These are phyloP conservation scores for Candida succiphila DNA, from an alignment of 805 yeast species.

Conservation along the genomic window DNA sequence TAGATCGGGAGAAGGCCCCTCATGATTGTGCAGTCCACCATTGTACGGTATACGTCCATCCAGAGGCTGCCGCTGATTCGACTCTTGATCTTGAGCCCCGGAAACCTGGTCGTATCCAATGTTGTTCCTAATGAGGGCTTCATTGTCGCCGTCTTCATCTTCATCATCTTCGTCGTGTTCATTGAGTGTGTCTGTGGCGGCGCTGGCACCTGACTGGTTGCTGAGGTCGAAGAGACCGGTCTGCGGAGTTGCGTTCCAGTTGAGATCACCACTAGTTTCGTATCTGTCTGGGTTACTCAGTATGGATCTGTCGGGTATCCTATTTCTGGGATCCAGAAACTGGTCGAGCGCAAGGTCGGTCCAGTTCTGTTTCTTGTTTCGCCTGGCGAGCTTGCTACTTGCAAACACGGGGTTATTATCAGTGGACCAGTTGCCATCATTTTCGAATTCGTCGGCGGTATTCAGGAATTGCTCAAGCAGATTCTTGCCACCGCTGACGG, in stretches of 20 bases:
- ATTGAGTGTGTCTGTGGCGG: no score
- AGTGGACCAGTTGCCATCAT: constrained; percentile 12
- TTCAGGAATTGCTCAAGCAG: constrained; percentile 18
- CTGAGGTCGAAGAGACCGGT: constrained; percentile 3
- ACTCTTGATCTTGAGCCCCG: constrained; percentile 4
- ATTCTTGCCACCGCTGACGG: constrained; percentile 10
- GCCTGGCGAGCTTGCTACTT: constrained; percentile 15
- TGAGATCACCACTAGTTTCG: no score
- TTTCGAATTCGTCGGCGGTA: constrained; percentile 17
- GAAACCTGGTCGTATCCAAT: no score
- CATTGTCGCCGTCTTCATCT: constrained; percentile 1
- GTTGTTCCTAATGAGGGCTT: no score
- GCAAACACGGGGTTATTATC: constrained; percentile 18
- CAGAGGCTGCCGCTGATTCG: neutral
- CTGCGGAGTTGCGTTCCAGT: no score
- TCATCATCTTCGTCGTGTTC: constrained; percentile 1
- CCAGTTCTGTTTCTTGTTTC: constrained; percentile 20
- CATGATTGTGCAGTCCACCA: no score
- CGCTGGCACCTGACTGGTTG: no score
- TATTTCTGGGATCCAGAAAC: constrained; percentile 7
- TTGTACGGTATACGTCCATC: no score
- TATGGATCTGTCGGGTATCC: constrained; percentile 16
- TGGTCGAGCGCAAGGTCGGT: constrained; percentile 18
- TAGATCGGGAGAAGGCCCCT: no score
- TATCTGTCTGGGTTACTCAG: constrained; percentile 11